Evolutionary conservation across 2,329 filamentous ascomycete genomes (phyloP).

Genomic region (Aspergillus sp.): DNA sequence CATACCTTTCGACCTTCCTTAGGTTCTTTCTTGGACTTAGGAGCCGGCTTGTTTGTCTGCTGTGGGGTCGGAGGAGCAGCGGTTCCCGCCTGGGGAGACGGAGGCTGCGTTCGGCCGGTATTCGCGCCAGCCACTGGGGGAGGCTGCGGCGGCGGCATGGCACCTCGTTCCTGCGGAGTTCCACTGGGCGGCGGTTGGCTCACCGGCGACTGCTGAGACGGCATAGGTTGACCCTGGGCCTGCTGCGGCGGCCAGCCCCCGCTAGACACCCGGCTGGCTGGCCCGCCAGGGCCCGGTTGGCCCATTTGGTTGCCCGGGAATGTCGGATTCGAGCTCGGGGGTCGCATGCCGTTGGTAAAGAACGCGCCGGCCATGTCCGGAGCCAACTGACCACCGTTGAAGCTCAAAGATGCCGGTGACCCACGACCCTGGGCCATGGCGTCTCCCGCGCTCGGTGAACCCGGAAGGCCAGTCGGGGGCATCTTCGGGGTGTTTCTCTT

Average conservation of each 20-base stretch:
- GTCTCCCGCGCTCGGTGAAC: constrained; percentile 49
- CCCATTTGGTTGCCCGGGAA: constrained; percentile 35
- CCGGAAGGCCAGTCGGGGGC: constrained; percentile 46
- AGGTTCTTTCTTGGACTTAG: constrained; percentile 49
- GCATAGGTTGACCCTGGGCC: constrained; percentile 37
- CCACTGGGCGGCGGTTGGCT: constrained; percentile 39
- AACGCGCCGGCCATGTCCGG: constrained; percentile 35
- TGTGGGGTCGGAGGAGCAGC: constrained; percentile 53
- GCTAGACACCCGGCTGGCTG: constrained; percentile 30
- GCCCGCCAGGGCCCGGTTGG: constrained; percentile 35
- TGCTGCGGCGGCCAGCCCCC: constrained; percentile 34
- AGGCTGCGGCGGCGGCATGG: constrained; percentile 42
- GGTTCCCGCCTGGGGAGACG: constrained; percentile 35
- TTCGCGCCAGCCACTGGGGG: constrained; percentile 31
- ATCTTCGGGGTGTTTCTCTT: constrained; percentile 54
- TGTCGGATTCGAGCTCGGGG: constrained; percentile 45
- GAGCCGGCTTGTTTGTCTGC: constrained; percentile 48
- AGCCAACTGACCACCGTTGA: constrained; percentile 44
- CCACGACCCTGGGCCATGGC: constrained; percentile 47
- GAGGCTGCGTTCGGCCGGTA: constrained; percentile 32
- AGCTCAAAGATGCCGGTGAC: constrained; percentile 52
- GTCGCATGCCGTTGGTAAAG: constrained; percentile 50
- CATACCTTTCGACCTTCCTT: constrained; percentile 47
- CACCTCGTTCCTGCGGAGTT: constrained; percentile 49
- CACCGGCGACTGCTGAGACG: constrained; percentile 37